Evolutionary conservation across 768 basidiomycete species (phyloP), one percentile per base, ranked within the genome.

Genomic region (Pleurotus giganteus): DNA sequence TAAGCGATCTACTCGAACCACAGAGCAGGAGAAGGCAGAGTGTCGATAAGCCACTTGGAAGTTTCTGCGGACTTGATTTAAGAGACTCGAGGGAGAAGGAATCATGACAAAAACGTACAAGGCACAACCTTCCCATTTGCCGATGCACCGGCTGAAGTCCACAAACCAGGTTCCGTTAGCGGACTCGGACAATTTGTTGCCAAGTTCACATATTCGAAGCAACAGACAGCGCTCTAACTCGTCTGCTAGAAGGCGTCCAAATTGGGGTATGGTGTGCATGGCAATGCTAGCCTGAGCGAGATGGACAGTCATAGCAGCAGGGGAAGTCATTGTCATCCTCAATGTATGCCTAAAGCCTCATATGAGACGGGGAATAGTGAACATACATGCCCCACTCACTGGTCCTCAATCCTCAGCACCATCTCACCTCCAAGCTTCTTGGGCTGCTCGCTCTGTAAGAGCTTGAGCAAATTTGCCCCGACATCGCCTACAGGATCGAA

Each of bases 81-180:
- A n/a, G n/a, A n/a, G n/a, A n/a, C n/a, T 12, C 13, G 27, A 9
- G 29, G 12, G 3, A 12, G 19, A 36, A 39, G 24, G 19, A 17
- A 42, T 7, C 23, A 54, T 21, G 27, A 34, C 23, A 21, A 42
- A 37, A 17, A 79, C 89, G 67, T 62, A 91, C 90, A 91, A 58
- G 17, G 86, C 83, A 58, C 81, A 84, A 2, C 88, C 86, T 59
- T 91, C 89, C 89, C 90, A 91, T 62, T 88, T 77, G 5, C 88
- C 90, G 21, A 92, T 80, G 41, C 85, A 84, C 54, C 83, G 81
- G 53, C 86, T 78, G 17, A 82, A 65, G 60, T 93, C 90, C 23
- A 91, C 83, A 58, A 92, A 88, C 90, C 90, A 93, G 2, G 83
- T 84, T 12, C 85, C 85, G 42, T 84, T 83, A 12, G 80, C 72